Conservation (phyloP, 768 basidiomycete genomes). For the Lactifluus pinguis region DNA sequence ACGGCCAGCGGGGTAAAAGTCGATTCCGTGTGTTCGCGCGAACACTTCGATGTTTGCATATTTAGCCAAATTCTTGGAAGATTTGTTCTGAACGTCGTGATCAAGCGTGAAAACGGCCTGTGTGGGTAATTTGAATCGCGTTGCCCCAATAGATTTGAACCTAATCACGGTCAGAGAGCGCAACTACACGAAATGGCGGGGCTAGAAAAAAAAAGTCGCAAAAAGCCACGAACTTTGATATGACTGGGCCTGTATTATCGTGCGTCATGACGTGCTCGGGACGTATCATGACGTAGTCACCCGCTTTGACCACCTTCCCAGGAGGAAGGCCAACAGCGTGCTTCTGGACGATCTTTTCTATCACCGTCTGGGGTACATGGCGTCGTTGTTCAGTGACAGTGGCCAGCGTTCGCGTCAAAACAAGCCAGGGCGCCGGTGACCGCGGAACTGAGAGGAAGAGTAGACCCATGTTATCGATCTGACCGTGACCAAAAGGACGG, state of each 20-base stretch:
- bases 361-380: conserved; percentile 68
- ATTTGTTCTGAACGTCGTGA: conserved; percentile 96
- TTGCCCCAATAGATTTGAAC: conserved; percentile 92
- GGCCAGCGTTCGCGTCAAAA: conserved; percentile 9
- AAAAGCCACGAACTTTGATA: conserved; percentile 68
- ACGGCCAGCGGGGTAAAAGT: conserved; percentile 96
- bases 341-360: conserved; percentile 97
- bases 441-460: background rate
- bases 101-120: conserved; percentile 96
- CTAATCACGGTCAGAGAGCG: conserved; percentile 32
- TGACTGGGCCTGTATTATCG: conserved; percentile 97
- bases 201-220: background rate
- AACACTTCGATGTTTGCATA: conserved; percentile 89
- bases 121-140: conserved; percentile 62
- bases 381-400: conserved; percentile 24
- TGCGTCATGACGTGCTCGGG: conserved; percentile 99
- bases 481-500: background rate
- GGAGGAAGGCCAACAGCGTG: conserved; percentile 86
- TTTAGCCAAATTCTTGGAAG: conserved; percentile 82
- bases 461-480: conserved; percentile 1
- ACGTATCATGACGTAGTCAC: conserved; percentile 99
- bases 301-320: conserved; percentile 76
- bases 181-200: background rate
- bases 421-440: background rate
- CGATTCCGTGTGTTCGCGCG: conserved; percentile 73